Evolutionary conservation across 2,329 filamentous ascomycete genomes (phyloP).

Genomic region (Lanzia echinophila): DNA sequence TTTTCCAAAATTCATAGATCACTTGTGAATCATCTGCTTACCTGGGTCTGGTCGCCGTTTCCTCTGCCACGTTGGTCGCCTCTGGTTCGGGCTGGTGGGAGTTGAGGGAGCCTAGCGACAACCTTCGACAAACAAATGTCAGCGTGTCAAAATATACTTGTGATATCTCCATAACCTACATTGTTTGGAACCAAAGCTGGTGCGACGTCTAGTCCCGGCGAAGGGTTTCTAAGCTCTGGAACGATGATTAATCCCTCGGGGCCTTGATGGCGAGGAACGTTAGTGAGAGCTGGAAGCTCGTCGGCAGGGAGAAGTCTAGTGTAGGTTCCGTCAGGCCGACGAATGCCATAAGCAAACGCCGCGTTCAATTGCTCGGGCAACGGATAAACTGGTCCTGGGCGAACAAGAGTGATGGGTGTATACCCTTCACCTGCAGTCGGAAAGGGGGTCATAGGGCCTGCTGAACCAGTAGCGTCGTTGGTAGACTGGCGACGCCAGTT

Average conservation of each 20-base stretch:
- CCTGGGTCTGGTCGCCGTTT: slow-evolving; percentile 5
- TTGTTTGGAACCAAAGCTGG: slow-evolving; percentile 16
- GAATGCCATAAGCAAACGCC: slow-evolving; percentile 45
- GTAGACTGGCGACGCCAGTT: not conserved
- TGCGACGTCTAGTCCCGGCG: slow-evolving; percentile 13
- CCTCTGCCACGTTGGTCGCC: not conserved
- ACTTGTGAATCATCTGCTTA: not conserved
- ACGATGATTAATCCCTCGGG: slow-evolving; percentile 29
- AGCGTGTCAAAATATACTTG: not conserved
- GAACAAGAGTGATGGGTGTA: slow-evolving; percentile 17
- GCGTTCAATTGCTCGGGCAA: slow-evolving; percentile 19
- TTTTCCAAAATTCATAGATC: not conserved
- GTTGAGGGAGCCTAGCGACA: not conserved
- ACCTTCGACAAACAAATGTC: not conserved
- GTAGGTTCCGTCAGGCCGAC: slow-evolving; percentile 46
- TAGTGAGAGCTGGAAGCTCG: slow-evolving; percentile 34
- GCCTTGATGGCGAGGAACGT: slow-evolving; percentile 30
- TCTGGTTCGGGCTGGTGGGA: not conserved
- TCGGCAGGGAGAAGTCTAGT: slow-evolving; percentile 52
- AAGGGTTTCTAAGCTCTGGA: slow-evolving; percentile 17
- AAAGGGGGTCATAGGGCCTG: not conserved
- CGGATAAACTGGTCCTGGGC: slow-evolving; percentile 20
- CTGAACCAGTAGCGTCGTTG: not conserved
- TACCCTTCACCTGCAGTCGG: slow-evolving; percentile 23
- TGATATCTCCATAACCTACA: slow-evolving; percentile 12